phyloP scores from a whole-genome alignment of 441 rosid genomes.

The Gossypium schwendimanii region DNA sequence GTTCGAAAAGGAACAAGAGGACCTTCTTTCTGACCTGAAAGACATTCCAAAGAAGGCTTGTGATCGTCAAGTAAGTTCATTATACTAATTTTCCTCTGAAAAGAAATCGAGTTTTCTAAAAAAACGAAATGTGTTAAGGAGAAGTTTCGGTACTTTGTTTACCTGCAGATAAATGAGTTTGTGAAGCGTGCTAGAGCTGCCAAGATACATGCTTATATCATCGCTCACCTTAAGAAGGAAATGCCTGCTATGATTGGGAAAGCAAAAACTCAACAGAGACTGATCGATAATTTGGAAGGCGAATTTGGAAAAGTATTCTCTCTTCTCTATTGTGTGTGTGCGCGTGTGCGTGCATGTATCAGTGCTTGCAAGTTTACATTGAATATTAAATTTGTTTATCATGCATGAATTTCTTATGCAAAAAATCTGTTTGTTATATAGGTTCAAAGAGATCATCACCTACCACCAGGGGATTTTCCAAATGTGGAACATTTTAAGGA shows the following conservation, averaged over 20 bases:
- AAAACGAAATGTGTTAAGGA: background rate
- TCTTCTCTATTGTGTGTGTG: background rate
- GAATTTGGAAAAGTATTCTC: conserved; percentile 65
- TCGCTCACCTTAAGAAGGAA: conserved; percentile 83
- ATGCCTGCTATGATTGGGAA: conserved; percentile 96
- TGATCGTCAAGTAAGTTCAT: conserved; percentile 77
- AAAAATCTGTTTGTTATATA: conserved; percentile 16
- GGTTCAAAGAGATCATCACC: conserved; percentile 83
- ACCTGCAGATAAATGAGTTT: conserved; percentile 75
- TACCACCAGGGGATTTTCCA: conserved; percentile 91
- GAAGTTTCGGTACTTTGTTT: conserved; percentile 8
- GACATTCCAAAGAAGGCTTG: conserved; percentile 97
- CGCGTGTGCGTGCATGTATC: background rate
- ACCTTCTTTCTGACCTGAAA: conserved; percentile 82
- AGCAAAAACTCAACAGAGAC: conserved; percentile 78
- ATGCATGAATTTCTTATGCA: background rate
- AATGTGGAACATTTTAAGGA: conserved; percentile 73
- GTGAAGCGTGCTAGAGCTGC: conserved; percentile 95
- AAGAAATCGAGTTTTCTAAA: background rate
- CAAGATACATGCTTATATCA: conserved; percentile 87
- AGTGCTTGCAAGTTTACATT: background rate
- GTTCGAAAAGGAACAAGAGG: conserved; percentile 90
- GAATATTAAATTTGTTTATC: background rate
- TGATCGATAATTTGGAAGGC: conserved; percentile 65
- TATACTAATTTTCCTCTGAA: background rate